Conservation (phyloP, 2,329 filamentous ascomycete genomes). For the Mycocentrospora acerina region DNA sequence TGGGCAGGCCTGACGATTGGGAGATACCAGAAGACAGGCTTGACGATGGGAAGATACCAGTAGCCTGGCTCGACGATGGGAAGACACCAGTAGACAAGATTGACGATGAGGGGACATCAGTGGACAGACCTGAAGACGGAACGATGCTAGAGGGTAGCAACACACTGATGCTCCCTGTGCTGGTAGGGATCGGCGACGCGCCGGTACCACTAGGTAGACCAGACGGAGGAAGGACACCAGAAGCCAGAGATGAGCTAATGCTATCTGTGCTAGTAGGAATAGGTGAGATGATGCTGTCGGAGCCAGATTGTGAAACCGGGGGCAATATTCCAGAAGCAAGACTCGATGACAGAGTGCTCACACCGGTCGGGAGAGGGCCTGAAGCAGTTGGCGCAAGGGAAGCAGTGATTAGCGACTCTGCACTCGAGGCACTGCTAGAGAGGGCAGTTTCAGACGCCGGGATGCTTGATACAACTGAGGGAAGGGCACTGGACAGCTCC, state of each 20-base stretch:
- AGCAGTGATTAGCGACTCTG: constrained; percentile 9
- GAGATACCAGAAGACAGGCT: no score
- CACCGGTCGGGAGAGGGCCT: constrained; percentile 12
- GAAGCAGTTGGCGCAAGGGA: constrained; percentile 16
- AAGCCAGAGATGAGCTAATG: constrained; percentile 1
- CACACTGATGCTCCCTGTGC: not conserved
- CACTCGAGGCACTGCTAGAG: constrained; percentile 17
- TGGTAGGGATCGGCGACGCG: constrained; percentile 5
- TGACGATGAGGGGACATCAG: no score
- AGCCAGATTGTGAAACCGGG: constrained; percentile 9
- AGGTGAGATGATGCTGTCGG: constrained; percentile 3
- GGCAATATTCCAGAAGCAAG: constrained; percentile 12
- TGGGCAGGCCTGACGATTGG: no score
- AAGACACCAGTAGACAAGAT: no score
- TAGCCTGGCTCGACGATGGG: no score
- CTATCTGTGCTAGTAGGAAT: constrained; percentile 7
- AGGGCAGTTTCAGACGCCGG: constrained; percentile 18
- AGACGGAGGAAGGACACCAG: constrained; percentile 5
- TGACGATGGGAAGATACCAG: no score
- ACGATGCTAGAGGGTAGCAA: no score
- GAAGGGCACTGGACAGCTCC: constrained; percentile 17
- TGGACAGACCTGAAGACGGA: no score
- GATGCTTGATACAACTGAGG: constrained; percentile 18
- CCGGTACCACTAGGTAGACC: constrained; percentile 5
- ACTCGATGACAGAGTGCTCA: constrained; percentile 15